These are phyloP conservation scores for Chlamydomonas asymmetrica DNA, from an alignment of 139 green algal genomes.

Conservation along the genomic window DNA sequence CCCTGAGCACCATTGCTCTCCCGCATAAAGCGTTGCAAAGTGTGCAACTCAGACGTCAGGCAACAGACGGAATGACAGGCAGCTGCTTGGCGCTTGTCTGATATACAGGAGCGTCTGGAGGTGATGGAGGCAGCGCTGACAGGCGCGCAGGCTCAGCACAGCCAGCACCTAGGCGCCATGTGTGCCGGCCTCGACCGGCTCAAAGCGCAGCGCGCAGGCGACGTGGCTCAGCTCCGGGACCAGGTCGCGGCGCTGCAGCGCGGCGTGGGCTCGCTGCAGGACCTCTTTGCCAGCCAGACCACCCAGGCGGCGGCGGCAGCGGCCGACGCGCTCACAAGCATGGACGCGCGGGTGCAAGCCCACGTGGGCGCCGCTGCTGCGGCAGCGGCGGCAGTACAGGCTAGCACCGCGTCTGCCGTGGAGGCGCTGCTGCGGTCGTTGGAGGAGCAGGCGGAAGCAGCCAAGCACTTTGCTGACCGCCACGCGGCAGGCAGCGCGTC, in stretches of 20 bases:
- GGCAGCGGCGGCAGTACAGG: slow-evolving; percentile 4
- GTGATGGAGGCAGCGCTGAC: slow-evolving; percentile 16
- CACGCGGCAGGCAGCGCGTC: slow-evolving; percentile 5
- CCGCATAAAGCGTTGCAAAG: too few species aligned
- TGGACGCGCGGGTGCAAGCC: not conserved
- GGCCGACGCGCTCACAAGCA: not conserved
- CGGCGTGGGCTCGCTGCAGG: slow-evolving; percentile 32
- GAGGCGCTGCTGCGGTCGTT: slow-evolving; percentile 26
- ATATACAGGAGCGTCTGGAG: slow-evolving; percentile 20
- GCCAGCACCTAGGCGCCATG: slow-evolving; percentile 13
- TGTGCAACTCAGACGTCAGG: too few species aligned
- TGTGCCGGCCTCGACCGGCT: slow-evolving; percentile 10
- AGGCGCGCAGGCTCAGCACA: not conserved
- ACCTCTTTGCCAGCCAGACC: not conserved
- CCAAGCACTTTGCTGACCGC: slow-evolving; percentile 42
- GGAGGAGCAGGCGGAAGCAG: slow-evolving; percentile 27
- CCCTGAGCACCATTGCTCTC: too few species aligned
- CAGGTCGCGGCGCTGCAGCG: slow-evolving; percentile 49
- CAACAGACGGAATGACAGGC: too few species aligned
- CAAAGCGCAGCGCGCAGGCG: slow-evolving; percentile 22
- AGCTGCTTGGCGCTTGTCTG: not conserved
- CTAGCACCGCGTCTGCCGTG: slow-evolving; percentile 12
- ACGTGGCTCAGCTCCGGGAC: slow-evolving; percentile 40
- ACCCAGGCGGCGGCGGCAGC: not conserved
- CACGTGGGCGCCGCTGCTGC: not conserved